phyloP scores from a whole-genome alignment of 345 rosid genomes.

The Barbarea vulgaris region DNA sequence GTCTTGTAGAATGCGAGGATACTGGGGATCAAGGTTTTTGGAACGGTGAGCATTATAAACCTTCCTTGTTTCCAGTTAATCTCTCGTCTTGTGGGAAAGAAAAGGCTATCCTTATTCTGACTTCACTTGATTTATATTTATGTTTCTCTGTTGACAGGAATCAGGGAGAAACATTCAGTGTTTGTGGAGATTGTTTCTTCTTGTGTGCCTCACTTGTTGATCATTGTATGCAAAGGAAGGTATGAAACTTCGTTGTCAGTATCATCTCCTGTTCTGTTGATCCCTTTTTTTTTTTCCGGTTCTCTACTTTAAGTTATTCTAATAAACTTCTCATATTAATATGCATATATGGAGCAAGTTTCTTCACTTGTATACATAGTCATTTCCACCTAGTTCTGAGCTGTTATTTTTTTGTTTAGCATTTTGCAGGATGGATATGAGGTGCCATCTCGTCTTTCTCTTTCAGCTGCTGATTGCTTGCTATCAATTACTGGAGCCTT shows the following conservation, averaged over 20 bases:
- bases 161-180: conserved; percentile 56
- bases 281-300: not conserved
- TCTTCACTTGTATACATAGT: not conserved
- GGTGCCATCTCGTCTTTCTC: conserved; percentile 84
- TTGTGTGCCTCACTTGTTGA: conserved; percentile 51
- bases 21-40: conserved; percentile 46
- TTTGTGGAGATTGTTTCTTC: conserved; percentile 64
- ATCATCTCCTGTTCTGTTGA: not conserved
- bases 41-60: conserved; percentile 49
- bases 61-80: not conserved
- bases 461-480: conserved; percentile 90
- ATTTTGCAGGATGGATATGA: conserved; percentile 71
- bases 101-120: not conserved
- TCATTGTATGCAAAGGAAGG: conserved; percentile 66
- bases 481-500: conserved; percentile 71
- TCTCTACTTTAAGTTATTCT: not conserved
- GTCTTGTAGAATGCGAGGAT: conserved; percentile 59
- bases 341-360: not conserved
- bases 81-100: not conserved
- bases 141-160: conserved; percentile 48
- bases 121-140: not conserved
- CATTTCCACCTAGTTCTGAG: conserved; percentile 14
- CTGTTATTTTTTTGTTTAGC: conserved; percentile 46
- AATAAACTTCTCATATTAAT: not conserved
- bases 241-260: conserved; percentile 36